Base-by-base conservation (phyloP, 2,329 filamentous ascomycete species). In the Scopulariopsis brevicaulis region DNA sequence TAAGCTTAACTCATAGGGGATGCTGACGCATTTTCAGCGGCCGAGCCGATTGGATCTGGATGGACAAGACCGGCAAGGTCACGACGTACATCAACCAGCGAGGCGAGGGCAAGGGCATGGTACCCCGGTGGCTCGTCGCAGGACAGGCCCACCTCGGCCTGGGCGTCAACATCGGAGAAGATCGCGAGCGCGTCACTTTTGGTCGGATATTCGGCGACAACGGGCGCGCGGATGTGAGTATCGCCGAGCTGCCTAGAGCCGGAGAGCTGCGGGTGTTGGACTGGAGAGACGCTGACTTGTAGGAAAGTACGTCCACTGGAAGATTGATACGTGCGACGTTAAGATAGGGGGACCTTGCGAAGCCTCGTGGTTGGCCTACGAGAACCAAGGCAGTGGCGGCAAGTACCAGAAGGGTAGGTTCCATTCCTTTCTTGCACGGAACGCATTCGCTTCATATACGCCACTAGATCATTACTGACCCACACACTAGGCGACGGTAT, bases 21-120 rank as follows among this genome's bases (percentile, higher is more conserved):
- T n/a, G n/a, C 34, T 37, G 14, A 37, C 34, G 14, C 14, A 14
- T 7, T 7, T 37, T 37, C 22, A 43, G 54, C 28, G 37, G 54
- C 24, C 37, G 54, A 12, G 10, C 11, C n/a, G 54, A 57, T 14
- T 57, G 55, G 55, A 61, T 72, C 35, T 65, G 59, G 56, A 64
- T 69, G 1, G 61, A 71, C 24, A 59, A 68, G 10, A 64, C 59
- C 15, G 65, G 65, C 24, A 60, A 35, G 18, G 28, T 37, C 8
- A 53, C 28, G 18, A 62, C 67, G 40, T 69, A 59, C 58, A 54
- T 62, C 37, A 71, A 67, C 60, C 56, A 59, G 22, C 56, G 60
- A 24, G 59, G 59, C 40, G 50, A 32, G 8, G 58, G 35, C n/a
- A 60, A 59, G 22, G 56, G 58, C 22, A 32, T 62, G 24, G 28